A percentile compares a stretch with the other conserved stretches of the same genome.
Evolutionary conservation across 805 yeast species (phyloP).

Genomic region (Teunomyces lycoperdinae): DNA sequence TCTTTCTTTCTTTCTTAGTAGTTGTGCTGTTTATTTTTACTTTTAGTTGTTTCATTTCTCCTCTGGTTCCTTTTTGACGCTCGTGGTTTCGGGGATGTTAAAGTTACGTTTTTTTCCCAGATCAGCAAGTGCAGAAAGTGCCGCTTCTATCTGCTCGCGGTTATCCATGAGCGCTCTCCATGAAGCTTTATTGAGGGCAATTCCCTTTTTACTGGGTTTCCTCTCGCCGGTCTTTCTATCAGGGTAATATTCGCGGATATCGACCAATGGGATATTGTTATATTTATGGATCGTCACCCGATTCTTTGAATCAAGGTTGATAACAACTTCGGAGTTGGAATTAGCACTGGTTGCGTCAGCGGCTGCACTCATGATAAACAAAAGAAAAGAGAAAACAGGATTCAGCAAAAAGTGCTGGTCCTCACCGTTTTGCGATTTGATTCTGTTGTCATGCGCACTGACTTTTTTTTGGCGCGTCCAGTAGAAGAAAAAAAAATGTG

Average conservation of each 20-base stretch:
- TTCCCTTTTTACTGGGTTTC: conserved; percentile 81
- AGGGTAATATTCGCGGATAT: conserved; percentile 77
- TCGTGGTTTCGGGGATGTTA: background rate
- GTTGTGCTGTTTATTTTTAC: too few relatives aligned
- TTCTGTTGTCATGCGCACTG: too few relatives aligned
- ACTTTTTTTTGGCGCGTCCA: too few relatives aligned
- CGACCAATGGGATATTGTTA: conserved; percentile 65
- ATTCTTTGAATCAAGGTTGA: conserved; percentile 44
- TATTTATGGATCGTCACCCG: conserved; percentile 71
- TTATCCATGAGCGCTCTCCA: conserved; percentile 51
- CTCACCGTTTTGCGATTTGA: too few relatives aligned
- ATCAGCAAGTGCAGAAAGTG: conserved; percentile 29
- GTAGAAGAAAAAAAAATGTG: background rate
- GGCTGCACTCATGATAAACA: background rate
- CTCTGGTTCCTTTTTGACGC: background rate
- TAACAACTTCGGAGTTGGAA: conserved; percentile 13
- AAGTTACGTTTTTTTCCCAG: too few relatives aligned
- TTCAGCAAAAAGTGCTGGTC: too few relatives aligned
- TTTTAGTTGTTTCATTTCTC: too few relatives aligned
- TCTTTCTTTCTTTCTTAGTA: too few relatives aligned
- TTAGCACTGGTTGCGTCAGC: background rate
- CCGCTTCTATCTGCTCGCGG: conserved; percentile 48
- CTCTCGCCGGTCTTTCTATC: conserved; percentile 54
- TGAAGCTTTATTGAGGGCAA: conserved; percentile 54
- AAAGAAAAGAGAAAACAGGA: background rate